These are phyloP conservation scores for Wallemia hederae DNA, from an alignment of 1,284 basidiomycete genomes.

Conservation along the genomic window DNA sequence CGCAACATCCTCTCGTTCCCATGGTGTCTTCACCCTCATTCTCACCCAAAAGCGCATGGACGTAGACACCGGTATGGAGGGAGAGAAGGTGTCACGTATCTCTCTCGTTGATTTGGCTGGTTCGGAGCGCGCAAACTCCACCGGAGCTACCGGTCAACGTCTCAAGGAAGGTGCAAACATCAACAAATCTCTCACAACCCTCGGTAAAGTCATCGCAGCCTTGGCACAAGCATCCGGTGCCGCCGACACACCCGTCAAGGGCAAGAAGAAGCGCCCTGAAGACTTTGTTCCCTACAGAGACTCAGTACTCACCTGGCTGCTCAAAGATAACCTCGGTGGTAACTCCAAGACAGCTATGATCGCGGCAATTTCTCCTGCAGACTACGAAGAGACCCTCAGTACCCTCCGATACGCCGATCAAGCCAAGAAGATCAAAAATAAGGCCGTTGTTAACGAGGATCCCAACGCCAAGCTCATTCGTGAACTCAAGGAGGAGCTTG, in stretches of 20 bases:
- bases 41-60: slow-evolving; percentile 73
- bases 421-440: slow-evolving; percentile 99
- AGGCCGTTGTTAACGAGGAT: slow-evolving; percentile 95
- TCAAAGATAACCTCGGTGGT: slow-evolving; percentile 26
- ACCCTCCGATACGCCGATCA: slow-evolving; percentile 88
- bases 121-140: slow-evolving; percentile 82
- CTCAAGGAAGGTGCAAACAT: slow-evolving; percentile 92
- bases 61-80: slow-evolving; percentile 48
- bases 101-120: slow-evolving; percentile 86
- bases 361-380: slow-evolving; percentile 85
- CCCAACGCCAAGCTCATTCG: slow-evolving; percentile 94
- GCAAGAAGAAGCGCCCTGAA: slow-evolving; percentile 52
- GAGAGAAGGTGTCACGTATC: slow-evolving; percentile 87
- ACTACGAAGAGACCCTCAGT: slow-evolving; percentile 90
- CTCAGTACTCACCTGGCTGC: slow-evolving; percentile 78
- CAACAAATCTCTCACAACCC: slow-evolving; percentile 87
- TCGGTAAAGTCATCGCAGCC: slow-evolving; percentile 86
- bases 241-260: slow-evolving; percentile 26
- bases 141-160: slow-evolving; percentile 76
- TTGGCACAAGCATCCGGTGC: slow-evolving; percentile 43
- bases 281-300: slow-evolving; percentile 86
- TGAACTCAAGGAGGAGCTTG: slow-evolving; percentile 91
- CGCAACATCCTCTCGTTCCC: slow-evolving; percentile 92
- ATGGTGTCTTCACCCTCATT: slow-evolving; percentile 73
- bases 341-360: slow-evolving; percentile 59